Base-by-base conservation (phyloP, 2,329 filamentous ascomycete genomes). In the Exophiala lecanii-corni region DNA sequence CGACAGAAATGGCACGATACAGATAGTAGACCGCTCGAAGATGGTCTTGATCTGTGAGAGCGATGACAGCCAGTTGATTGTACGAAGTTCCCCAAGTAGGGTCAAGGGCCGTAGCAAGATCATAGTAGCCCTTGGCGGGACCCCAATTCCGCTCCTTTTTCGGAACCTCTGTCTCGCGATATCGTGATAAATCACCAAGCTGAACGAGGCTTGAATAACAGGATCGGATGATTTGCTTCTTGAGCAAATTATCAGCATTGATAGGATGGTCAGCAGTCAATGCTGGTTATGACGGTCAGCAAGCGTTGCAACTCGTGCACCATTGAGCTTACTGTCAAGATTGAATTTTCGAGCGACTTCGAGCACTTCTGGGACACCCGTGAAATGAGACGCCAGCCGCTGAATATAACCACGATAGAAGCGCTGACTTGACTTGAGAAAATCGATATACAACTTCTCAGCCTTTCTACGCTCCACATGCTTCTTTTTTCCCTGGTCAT, bases 381-480 rank as follows among this genome's bases (percentile, higher is more conserved):
- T 70, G 51, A 74, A 80, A 46, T 73, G 70, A 13, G 71, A 71
- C 40, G 84, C 81, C 17, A 96, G 72, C 43, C 82, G 79, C 62
- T 91, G 81, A 41, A 96, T 84, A 58, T 87, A 92, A 53, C 81
- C 82, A 58, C 85, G 81, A 71, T 97, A 97, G 64, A 94, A 96
- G 57, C 81, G 80, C 64, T 92, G 86, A 53, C 88, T 85, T 35
- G 82, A 83, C 65, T 91, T 94, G 55, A 97, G 79, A 62, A 94
- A 97, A 54, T 80, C 78, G 44, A 83, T 72, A 63, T 94, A 97
- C 51, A 82, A 75, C 65, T 86, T 89, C 62, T 86, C 83, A 38
- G 91, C 71, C 64, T 89, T 92, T 51, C 89, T 80, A 57, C 79
- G 80, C 64, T 79, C 75, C 34, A 81, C 77, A 43, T 73, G 69